Evolutionary conservation across 768 basidiomycete genomes (phyloP), one percentile per base, ranked within the genome.

Genomic region (Sporobolomyces roseus): DNA sequence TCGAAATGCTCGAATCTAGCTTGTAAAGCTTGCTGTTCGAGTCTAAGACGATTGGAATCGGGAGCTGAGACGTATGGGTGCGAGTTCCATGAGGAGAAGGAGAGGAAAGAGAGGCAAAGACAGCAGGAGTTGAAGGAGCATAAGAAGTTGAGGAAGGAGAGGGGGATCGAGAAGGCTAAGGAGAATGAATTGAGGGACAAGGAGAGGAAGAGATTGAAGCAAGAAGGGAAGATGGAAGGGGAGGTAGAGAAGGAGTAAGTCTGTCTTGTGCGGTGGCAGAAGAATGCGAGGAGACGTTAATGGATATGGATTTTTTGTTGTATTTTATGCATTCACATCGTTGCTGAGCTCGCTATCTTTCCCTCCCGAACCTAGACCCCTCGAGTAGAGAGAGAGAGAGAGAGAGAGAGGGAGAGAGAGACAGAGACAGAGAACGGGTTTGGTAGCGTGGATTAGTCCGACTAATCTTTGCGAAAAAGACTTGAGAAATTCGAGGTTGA

Each of bases 51-150:
- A 33, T 48, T 2, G 61, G 67, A 12, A 8, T 38, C 19, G 13
- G 12, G 25, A 12, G 10, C 4, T 12, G 27, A 27, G 56, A 29
- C n/a, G 29, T 63, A 45, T 23, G 25, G 35, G 59, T 58, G 65
- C 69, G 55, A 63, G 25, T 62, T 70, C 52, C 61, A 63, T 32
- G 65, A 65, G 61, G 49, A 38, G 49, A 63, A 66, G 61, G 61
- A 51, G 19, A 33, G 38, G 46, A 43, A 41, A 46, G 55, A 35
- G 12, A 35, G n/a, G 48, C 33, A 54, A 30, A 35, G 45, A 17
- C 33, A 54, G 7, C 25, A 78, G 70, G 76, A 71, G n/a, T 59
- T 66, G 61, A 63, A 68, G 48, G 33, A 17, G 36, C 29, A 46
- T 33, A 61, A 59, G 35, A n/a, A 46, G 45, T 38, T n/a, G 53